Base-by-base conservation (phyloP, 176 grass and related monocot species). In the Raddia distichophylla region DNA sequence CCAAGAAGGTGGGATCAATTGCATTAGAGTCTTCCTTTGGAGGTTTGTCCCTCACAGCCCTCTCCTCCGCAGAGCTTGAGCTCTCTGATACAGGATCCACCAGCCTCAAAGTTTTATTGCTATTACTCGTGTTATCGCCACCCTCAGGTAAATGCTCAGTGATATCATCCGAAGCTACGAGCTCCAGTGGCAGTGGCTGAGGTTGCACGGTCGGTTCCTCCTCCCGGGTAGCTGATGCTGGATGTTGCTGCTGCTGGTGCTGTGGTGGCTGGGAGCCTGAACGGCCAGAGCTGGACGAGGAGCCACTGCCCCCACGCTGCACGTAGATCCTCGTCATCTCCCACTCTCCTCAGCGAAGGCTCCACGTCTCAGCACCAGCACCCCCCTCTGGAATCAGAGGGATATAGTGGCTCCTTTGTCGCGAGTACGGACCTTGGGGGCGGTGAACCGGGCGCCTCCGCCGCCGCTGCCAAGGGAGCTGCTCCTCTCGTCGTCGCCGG, bases 291-390 rank as follows among this genome's bases (percentile, higher is more conserved):
- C 81, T 94, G 58, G 97, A 99, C 69, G 97, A 96, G 76, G 97
- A 93, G 56, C 90, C 87, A 18, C 73, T 80, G 7, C 90, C 74
- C 60, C 97, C 97, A 47, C 97, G 93, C 85, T 93, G 87, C 80
- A 99, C 91, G 69, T 90, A 94, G 75, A 99, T 99, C 85, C 91
- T 91, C 87, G 97, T 99, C 97, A 99, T 99, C 81, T 82, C 82
- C 78, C 81, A 67, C 78, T 74, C 46, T 77, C 80, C 43, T 64
- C 35, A 56, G 79, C 47, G 34, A 64, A 71, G 34, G 49, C n/a
- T 60, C 61, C 68, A 54, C 80, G 52, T 78, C 56, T 76, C 53
- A 42, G 51, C 76, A 87, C 71, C 48, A 69, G 88, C 84, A 90
- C 66, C 11, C 84, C 76, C 84, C 76, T 82, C 71, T 76, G 3